phyloP scores from a whole-genome alignment of 805 yeast species.

The Wickerhamomyces rabaulensis region DNA sequence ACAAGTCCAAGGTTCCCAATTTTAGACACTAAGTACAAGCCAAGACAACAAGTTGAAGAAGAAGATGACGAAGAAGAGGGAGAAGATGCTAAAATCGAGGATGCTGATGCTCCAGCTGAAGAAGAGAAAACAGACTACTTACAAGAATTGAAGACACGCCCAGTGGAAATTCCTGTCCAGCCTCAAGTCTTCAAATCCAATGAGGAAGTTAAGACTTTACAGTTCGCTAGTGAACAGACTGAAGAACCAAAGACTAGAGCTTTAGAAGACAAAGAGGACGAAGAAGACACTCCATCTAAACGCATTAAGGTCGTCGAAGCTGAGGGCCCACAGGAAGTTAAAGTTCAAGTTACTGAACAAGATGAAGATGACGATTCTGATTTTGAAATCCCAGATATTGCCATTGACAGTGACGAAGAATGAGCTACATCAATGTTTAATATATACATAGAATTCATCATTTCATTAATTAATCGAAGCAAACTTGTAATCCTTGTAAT shows the following conservation, averaged over 20 bases:
- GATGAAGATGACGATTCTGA: conserved; percentile 35
- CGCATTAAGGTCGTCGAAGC: conserved; percentile 17
- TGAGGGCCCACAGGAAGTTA: conserved; percentile 4
- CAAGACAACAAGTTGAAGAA: conserved; percentile 20
- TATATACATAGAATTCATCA: background rate
- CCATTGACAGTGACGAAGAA: conserved; percentile 38
- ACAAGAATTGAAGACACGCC: conserved; percentile 12
- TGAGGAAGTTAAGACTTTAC: conserved; percentile 19
- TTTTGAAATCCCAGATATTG: conserved; percentile 46
- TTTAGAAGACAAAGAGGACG: conserved; percentile 15
- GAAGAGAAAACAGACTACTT: conserved; percentile 11
- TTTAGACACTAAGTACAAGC: conserved; percentile 18
- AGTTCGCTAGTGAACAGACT: conserved; percentile 15
- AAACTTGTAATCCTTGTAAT: background rate
- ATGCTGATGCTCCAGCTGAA: conserved; percentile 2
- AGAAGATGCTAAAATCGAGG: conserved; percentile 12
- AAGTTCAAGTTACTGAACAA: conserved; percentile 11
- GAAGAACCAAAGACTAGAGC: conserved; percentile 14
- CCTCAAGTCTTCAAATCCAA: conserved; percentile 19
- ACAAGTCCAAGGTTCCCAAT: conserved; percentile 74
- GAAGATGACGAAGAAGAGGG: conserved; percentile 25
- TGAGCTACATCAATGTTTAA: background rate
- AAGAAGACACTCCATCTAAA: conserved; percentile 21
- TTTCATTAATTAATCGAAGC: background rate
- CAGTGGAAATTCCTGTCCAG: conserved; percentile 2